phyloP scores from a whole-genome alignment of 225 moss, liverwort and hornwort species.

The Climacium dendroides region DNA sequence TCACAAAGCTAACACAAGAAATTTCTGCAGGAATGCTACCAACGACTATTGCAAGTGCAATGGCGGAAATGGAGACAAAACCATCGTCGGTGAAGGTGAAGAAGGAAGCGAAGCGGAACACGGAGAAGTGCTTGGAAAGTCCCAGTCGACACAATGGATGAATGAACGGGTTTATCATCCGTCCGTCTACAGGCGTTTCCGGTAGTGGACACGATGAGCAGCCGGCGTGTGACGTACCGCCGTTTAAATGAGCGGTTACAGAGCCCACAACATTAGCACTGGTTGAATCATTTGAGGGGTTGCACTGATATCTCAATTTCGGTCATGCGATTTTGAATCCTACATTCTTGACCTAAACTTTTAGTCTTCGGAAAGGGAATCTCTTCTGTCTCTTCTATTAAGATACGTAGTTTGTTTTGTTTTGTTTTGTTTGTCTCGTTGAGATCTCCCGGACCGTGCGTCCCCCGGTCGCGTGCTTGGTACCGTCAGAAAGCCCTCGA shows the following conservation, averaged over 20 bases:
- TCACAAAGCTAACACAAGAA: neutral
- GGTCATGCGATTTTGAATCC: neutral
- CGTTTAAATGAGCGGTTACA: neutral
- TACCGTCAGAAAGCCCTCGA: too few relatives aligned
- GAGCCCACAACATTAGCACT: neutral
- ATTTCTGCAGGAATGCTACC: neutral
- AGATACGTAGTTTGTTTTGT: too few relatives aligned
- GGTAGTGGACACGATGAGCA: neutral
- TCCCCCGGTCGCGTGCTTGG: too few relatives aligned
- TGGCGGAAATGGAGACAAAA: neutral
- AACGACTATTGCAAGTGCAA: neutral
- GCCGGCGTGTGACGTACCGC: neutral
- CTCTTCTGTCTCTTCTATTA: too few relatives aligned
- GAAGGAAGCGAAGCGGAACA: neutral
- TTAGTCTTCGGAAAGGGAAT: neutral
- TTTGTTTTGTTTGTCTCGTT: too few relatives aligned
- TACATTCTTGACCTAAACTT: neutral
- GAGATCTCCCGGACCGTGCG: too few relatives aligned
- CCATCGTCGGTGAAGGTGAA: neutral
- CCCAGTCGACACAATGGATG: neutral
- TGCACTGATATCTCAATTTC: neutral
- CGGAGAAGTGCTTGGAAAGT: neutral
- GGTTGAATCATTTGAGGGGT: neutral
- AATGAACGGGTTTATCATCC: neutral
- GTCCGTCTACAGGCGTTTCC: neutral